Conservation (phyloP, 257 asterid genomes). For the Eustoma russellianum region DNA sequence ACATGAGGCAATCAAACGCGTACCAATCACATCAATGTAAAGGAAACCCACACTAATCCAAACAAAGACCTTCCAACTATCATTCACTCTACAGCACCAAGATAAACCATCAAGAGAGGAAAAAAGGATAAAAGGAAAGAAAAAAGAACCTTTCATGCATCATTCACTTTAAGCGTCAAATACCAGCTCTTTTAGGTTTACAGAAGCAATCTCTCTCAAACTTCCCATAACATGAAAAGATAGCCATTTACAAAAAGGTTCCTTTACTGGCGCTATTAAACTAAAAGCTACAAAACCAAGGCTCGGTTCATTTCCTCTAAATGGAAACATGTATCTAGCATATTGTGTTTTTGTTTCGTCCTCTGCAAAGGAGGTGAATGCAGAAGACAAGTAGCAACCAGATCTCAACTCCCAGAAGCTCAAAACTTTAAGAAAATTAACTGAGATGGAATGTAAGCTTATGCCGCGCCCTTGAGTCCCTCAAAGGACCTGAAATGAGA, state of each 20-base stretch:
- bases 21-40: too few relatives aligned
- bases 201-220: conserved; percentile 6
- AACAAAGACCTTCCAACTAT: too few relatives aligned
- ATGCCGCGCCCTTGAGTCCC: conserved; percentile 67
- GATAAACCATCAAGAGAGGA: too few relatives aligned
- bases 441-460: conserved; percentile 56
- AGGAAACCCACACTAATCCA: too few relatives aligned
- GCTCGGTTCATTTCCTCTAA: conserved; percentile 15
- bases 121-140: too few relatives aligned
- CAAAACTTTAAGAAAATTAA: conserved; percentile 34
- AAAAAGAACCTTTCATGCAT: too few relatives aligned
- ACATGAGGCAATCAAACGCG: too few relatives aligned
- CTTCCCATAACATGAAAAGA: conserved; percentile 2
- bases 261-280: conserved; percentile 14
- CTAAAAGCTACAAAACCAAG: conserved; percentile 19
- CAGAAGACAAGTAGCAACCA: conserved; percentile 39
- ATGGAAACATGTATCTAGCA: conserved; percentile 28
- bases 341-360: conserved; percentile 31
- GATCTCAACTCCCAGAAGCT: conserved; percentile 20
- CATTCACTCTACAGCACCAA: too few relatives aligned
- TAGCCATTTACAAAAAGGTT: conserved; percentile 11
- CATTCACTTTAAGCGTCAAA: conserved; percentile 5
- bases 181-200: conserved; percentile 7
- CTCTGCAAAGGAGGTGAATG: conserved; percentile 47
- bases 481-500: conserved; percentile 78